Percentiles rank a stretch among this genome's conserved stretches.
phyloP scores from a whole-genome alignment of 2,329 filamentous ascomycete species.

The Hymenoscyphus scutula region DNA sequence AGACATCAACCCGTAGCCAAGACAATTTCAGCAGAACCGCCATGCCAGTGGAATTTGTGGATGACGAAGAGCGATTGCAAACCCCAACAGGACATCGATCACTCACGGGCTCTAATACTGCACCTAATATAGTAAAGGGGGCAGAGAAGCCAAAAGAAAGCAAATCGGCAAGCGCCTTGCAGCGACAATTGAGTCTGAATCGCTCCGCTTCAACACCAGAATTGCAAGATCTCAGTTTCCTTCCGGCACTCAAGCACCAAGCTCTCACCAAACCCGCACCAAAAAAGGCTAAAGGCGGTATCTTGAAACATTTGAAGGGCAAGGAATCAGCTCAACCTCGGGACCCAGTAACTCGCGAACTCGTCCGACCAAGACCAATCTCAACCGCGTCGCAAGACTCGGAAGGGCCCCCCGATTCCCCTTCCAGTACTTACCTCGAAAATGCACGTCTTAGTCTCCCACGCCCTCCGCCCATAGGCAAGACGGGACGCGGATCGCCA shows the following conservation, averaged over 20 bases:
- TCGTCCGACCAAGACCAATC: constrained; percentile 18
- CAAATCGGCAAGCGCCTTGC: constrained; percentile 10
- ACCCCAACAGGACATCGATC: constrained; percentile 20
- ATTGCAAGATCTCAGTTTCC: constrained; percentile 35
- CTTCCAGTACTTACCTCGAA: constrained; percentile 26
- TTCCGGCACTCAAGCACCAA: constrained; percentile 42
- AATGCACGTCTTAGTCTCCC: constrained; percentile 27
- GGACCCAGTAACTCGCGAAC: constrained; percentile 7
- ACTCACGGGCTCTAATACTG: constrained; percentile 1
- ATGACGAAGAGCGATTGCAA: constrained; percentile 18
- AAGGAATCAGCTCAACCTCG: constrained; percentile 30
- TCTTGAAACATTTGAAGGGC: constrained; percentile 26
- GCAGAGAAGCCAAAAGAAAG: constrained; percentile 10
- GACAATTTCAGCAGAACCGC: constrained; percentile 24
- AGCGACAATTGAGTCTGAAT: constrained; percentile 18
- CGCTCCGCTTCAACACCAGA: constrained; percentile 27
- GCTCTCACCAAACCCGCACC: constrained; percentile 35
- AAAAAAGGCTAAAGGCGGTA: constrained; percentile 28
- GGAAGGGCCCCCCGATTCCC: constrained; percentile 19
- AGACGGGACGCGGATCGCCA: constrained; percentile 6
- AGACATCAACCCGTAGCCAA: constrained; percentile 13
- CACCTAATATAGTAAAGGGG: neutral
- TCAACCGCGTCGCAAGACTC: constrained; percentile 20
- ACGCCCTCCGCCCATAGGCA: constrained; percentile 8
- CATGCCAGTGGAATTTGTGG: constrained; percentile 16